Percentiles rank a stretch among this genome's conserved stretches.
Conservation (phyloP, 768 basidiomycete genomes). For the Hericium rajendrae region DNA sequence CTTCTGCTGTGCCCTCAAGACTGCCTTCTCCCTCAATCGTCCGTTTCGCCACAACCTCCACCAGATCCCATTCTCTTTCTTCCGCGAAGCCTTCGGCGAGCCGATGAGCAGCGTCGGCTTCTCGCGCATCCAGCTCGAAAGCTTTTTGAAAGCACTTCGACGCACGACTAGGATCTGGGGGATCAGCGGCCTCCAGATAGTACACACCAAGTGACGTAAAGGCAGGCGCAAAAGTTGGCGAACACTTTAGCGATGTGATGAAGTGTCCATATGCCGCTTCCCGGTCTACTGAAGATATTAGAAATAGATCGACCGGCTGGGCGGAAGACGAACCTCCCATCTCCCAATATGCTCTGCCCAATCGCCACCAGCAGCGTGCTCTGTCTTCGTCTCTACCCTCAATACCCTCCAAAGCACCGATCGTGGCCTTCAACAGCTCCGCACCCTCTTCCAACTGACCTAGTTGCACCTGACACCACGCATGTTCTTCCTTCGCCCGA, state of each 20-base stretch:
- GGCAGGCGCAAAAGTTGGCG: constrained; percentile 73
- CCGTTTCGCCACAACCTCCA: constrained; percentile 86
- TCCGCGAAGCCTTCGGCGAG: constrained; percentile 88
- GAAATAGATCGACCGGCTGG: neutral
- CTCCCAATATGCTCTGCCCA: constrained; percentile 71
- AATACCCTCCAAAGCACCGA: constrained; percentile 33
- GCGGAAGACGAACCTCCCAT: constrained; percentile 44
- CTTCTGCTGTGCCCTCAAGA: constrained; percentile 32
- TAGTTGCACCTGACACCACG: constrained; percentile 70
- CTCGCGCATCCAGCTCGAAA: constrained; percentile 88
- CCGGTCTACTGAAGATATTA: constrained; percentile 28
- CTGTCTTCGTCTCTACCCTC: constrained; percentile 45
- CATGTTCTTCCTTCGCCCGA: constrained; percentile 70
- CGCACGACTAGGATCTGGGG: constrained; percentile 75
- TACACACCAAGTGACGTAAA: constrained; percentile 92
- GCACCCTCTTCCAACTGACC: constrained; percentile 38
- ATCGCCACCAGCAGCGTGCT: constrained; percentile 77
- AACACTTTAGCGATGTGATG: constrained; percentile 69
- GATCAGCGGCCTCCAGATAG: constrained; percentile 61
- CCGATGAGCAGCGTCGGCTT: constrained; percentile 74
- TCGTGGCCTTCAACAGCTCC: constrained; percentile 37
- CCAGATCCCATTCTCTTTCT: constrained; percentile 91
- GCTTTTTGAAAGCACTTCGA: constrained; percentile 97
- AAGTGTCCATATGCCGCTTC: constrained; percentile 72
- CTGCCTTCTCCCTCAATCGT: constrained; percentile 93